A percentile compares a stretch with the other conserved stretches of the same genome.
These are phyloP conservation scores for Aspergillus neotritici DNA, from an alignment of 2,329 filamentous ascomycete genomes.

Conservation along the genomic window DNA sequence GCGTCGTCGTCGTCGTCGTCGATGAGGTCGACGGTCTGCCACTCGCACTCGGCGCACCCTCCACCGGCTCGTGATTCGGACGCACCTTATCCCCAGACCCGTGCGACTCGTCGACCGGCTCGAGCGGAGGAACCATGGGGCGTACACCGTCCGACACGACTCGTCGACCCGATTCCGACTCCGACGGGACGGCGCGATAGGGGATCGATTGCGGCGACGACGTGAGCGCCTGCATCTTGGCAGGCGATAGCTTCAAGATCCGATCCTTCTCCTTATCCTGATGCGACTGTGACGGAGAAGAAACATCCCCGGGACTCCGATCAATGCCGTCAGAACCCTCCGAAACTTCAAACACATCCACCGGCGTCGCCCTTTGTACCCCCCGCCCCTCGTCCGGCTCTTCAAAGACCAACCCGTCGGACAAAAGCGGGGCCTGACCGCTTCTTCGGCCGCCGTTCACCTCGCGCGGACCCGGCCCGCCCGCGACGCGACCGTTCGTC, in stretches of 20 bases:
- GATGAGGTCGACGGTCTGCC: slow-evolving; percentile 18
- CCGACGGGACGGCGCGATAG: slow-evolving; percentile 35
- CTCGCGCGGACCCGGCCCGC: slow-evolving; percentile 1
- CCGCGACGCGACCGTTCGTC: too few species aligned
- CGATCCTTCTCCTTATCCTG: slow-evolving; percentile 22
- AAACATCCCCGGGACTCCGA: slow-evolving; percentile 19
- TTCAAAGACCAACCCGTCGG: slow-evolving; percentile 18
- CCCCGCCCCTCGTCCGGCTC: slow-evolving; percentile 9
- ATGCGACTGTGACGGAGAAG: slow-evolving; percentile 15
- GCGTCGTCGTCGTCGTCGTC: slow-evolving; percentile 15
- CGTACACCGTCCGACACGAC: slow-evolving; percentile 18
- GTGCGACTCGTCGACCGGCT: slow-evolving; percentile 11
- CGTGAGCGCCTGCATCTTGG: slow-evolving; percentile 52
- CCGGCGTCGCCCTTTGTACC: slow-evolving; percentile 18
- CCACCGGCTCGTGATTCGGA: slow-evolving; percentile 7
- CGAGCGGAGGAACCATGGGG: slow-evolving; percentile 6
- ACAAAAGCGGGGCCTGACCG: slow-evolving; percentile 7
- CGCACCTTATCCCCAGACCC: slow-evolving; percentile 17
- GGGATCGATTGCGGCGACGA: slow-evolving; percentile 51
- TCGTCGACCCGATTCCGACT: slow-evolving; percentile 18
- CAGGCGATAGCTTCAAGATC: slow-evolving; percentile 49
- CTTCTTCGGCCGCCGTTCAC: slow-evolving; percentile 11
- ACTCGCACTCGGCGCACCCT: slow-evolving; percentile 20
- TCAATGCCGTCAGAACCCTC: slow-evolving; percentile 20
- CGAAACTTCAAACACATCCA: slow-evolving; percentile 27